Percentiles rank a stretch among this genome's conserved stretches.
phyloP scores from a whole-genome alignment of 129 eudicot species.

The Flaveria robusta region DNA sequence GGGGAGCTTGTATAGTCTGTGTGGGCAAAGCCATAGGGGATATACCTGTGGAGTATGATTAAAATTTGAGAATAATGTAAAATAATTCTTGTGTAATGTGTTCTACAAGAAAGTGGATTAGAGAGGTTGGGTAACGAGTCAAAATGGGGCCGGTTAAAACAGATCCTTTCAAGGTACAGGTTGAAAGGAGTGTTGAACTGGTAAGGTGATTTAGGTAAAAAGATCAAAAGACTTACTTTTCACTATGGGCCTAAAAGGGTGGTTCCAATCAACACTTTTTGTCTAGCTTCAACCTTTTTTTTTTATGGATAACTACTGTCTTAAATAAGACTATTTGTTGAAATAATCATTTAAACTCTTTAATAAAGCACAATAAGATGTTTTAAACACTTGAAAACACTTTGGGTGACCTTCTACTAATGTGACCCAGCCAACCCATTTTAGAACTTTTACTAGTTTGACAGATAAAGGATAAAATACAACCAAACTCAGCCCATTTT shows the following conservation, averaged over 20 bases:
- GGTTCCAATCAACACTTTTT: not conserved
- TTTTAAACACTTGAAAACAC: not conserved
- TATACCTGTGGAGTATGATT: conserved; percentile 48
- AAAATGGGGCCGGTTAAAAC: not conserved
- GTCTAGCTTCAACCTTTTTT: not conserved
- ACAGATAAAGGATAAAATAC: not conserved
- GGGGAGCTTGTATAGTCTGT: conserved; percentile 74
- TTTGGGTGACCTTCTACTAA: not conserved
- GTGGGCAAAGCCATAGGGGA: conserved; percentile 95
- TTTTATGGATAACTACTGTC: not conserved
- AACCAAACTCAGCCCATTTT: not conserved
- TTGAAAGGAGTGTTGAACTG: too few relatives aligned
- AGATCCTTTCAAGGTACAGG: too few relatives aligned
- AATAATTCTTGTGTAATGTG: not conserved
- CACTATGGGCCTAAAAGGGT: not conserved
- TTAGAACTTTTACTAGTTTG: not conserved
- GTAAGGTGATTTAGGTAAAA: too few relatives aligned
- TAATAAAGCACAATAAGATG: not conserved
- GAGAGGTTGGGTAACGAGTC: not conserved
- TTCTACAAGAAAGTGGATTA: not conserved
- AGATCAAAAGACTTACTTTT: not conserved
- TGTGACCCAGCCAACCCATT: not conserved
- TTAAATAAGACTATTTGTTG: not conserved
- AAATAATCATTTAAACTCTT: not conserved
- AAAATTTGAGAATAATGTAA: not conserved